Conservation (phyloP, 176 grass and related monocot species). For the Aegilops sharonensis region DNA sequence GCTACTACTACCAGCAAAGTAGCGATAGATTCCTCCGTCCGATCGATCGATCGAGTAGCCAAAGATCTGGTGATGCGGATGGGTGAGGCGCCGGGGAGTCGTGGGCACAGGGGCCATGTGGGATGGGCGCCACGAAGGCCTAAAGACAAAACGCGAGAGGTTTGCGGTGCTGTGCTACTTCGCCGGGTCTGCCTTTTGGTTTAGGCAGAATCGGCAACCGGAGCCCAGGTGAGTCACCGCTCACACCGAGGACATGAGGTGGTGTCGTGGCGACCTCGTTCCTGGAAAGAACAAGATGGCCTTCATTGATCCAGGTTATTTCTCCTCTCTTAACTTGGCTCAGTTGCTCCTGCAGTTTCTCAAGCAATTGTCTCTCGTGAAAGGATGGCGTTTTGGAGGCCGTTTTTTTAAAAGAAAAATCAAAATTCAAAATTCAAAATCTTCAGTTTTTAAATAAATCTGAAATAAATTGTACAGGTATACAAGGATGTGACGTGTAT, state of each 20-base stretch:
- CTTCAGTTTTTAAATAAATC: no score
- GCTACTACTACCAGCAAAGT: neutral
- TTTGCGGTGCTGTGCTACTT: neutral
- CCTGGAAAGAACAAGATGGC: neutral
- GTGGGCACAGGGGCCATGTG: constrained; percentile 34
- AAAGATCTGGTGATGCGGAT: constrained; percentile 21
- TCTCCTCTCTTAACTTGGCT: no score
- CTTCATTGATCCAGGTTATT: no score
- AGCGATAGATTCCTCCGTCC: constrained; percentile 23
- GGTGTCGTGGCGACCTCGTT: neutral
- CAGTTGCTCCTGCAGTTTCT: no score
- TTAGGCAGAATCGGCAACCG: constrained; percentile 15
- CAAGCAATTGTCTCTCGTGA: no score
- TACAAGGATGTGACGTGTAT: no score
- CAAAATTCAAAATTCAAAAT: no score
- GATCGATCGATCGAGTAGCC: neutral
- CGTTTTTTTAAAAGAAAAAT: no score
- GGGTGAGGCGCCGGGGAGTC: neutral
- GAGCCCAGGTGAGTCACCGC: neutral
- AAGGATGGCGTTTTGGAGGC: no score
- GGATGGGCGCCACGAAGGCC: neutral
- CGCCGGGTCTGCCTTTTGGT: constrained; percentile 10
- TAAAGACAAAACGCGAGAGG: constrained; percentile 20
- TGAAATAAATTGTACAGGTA: no score
- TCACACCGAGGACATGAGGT: neutral